phyloP scores from a whole-genome alignment of 306 rosid genomes.

The Pterocarpus santalinus region DNA sequence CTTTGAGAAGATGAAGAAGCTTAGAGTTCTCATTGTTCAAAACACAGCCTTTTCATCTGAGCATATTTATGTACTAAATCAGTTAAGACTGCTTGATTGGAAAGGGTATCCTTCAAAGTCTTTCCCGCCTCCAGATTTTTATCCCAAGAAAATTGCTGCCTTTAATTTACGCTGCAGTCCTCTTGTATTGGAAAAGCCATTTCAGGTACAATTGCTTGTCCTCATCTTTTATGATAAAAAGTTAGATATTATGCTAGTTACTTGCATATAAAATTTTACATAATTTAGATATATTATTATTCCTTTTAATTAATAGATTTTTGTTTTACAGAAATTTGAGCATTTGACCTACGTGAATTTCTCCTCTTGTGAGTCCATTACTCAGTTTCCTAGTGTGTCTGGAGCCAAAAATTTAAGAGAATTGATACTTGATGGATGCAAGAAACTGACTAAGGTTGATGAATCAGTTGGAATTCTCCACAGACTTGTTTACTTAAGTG shows the following conservation, averaged over 20 bases:
- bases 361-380: not conserved
- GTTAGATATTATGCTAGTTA: not conserved
- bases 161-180: not conserved
- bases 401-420: not conserved
- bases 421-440: not conserved
- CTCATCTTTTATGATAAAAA: no score
- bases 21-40: not conserved
- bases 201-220: not conserved
- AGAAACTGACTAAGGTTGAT: not conserved
- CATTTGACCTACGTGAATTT: not conserved
- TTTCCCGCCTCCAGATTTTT: not conserved
- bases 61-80: not conserved
- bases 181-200: not conserved
- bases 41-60: not conserved
- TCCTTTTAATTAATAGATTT: not conserved
- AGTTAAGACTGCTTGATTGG: conserved; percentile 16
- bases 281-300: no score
- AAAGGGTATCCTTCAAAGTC: conserved; percentile 8
- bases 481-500: not conserved
- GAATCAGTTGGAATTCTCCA: conserved; percentile 17
- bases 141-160: not conserved
- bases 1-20: conserved; percentile 24
- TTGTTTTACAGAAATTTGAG: not conserved
- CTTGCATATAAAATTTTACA: not conserved
- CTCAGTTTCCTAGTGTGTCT: not conserved